A percentile compares a stretch with the other conserved stretches of the same genome.
Evolutionary conservation across 441 rosid genomes (phyloP).

Genomic region (Breynia disticha): DNA sequence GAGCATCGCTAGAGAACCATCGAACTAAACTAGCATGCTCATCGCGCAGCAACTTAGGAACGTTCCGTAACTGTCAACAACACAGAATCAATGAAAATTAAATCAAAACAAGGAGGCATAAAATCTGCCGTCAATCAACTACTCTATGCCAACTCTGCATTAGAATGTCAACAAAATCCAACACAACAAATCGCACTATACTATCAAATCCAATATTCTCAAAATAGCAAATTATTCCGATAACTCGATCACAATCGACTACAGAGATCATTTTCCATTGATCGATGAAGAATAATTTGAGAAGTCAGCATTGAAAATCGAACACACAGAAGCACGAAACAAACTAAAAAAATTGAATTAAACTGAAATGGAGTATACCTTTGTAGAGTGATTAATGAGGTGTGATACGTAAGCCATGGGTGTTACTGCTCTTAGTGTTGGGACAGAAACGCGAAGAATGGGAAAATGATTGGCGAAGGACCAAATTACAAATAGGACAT

Average conservation of each 20-base stretch:
- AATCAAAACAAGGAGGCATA: not conserved
- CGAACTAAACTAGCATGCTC: not conserved
- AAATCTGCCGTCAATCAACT: not conserved
- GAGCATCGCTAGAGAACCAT: constrained; percentile 41
- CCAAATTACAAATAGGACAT: no score
- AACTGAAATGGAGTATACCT: not conserved
- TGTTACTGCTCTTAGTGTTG: not conserved
- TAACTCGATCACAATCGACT: not conserved
- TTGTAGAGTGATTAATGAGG: not conserved
- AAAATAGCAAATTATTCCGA: not conserved
- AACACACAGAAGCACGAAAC: no score
- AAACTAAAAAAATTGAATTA: no score
- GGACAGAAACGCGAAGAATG: no score
- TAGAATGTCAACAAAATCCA: no score
- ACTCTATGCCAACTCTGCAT: no score
- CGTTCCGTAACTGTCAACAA: not conserved
- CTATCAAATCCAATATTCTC: not conserved
- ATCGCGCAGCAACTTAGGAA: not conserved
- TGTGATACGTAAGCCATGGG: not conserved
- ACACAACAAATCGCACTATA: no score
- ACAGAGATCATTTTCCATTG: not conserved
- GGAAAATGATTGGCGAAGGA: not conserved
- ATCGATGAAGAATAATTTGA: not conserved
- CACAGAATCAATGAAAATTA: not conserved
- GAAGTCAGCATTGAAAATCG: not conserved